Base-by-base conservation (phyloP, 1,139 yeast species). In the Saccharomycopsis hybrid region DNA sequence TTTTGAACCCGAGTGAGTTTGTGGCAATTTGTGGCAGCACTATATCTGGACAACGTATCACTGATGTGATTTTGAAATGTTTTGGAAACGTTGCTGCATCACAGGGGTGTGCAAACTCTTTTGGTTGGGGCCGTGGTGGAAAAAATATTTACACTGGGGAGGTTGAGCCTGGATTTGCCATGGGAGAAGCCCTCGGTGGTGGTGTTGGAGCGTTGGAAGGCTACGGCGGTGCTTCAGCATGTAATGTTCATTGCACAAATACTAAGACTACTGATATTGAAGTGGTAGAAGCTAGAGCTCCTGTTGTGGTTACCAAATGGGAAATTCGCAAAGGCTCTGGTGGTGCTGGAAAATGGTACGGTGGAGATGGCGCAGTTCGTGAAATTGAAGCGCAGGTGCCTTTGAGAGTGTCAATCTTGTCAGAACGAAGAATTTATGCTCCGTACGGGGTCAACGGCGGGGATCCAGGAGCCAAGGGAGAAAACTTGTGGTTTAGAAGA, bases 21-120 rank as follows among this genome's bases (percentile, higher is more conserved):
- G 92, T 90, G n/a, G 95, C 95, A 1, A 88, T 84, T 3, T 92
- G 85, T 5, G 85, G 85, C 2, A 81, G 80, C 60, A 85, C 80
- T 8, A 83, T 79, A 57, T 80, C 86, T 1, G 74, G 84, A 3
- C 87, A 81, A 62, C 69, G 86, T 50, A 73, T 81, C 44, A 80
- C 80, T 4, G 87, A 81, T 59, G 82, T 78, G 2, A 72, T 80
- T 58, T 68, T 81, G 59, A 73, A 71, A 57, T 83, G 85, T 1
- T 81, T 80, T 60, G 71, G 71, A 53, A 82, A 82, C 3, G 80
- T 81, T 51, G 87, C 77, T 4, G 78, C 76, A 31, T 77, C 82
- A 11, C 82, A 79, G 52, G 79, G 80, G 4, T 72, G 77, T 41
- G 72, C 77, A 56, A 74, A 74, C 58, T 74, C 73, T 0, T 74